Percentiles rank a stretch among this genome's conserved stretches.
phyloP scores from a whole-genome alignment of 306 rosid genomes.

The Hippophae rhamnoides region DNA sequence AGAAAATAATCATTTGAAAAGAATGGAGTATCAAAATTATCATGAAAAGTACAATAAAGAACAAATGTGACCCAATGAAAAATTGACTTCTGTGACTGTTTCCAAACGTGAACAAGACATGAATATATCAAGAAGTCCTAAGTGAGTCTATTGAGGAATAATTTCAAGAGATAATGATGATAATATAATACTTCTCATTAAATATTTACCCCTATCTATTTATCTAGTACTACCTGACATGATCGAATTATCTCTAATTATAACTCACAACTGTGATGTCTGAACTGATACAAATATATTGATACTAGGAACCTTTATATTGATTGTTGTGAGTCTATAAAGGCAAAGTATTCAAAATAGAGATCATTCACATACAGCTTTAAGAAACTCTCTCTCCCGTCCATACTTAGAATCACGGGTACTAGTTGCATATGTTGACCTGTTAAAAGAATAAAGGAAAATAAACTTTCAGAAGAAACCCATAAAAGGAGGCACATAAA shows the following conservation, averaged over 20 bases:
- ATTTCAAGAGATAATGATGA: background rate
- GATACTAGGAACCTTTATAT: background rate
- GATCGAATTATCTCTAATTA: background rate
- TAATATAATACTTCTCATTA: background rate
- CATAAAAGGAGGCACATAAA: background rate
- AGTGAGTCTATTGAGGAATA: background rate
- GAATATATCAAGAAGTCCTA: background rate
- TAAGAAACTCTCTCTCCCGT: constrained; percentile 89
- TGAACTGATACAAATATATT: background rate
- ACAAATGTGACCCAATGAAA: background rate
- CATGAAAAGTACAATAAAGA: background rate
- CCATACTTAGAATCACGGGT: constrained; percentile 75
- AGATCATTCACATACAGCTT: constrained; percentile 53
- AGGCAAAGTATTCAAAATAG: constrained; percentile 2
- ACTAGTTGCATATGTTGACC: constrained; percentile 94
- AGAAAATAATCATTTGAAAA: too few relatives aligned
- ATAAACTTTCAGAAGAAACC: constrained; percentile 7
- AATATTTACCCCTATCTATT: background rate
- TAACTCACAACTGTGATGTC: background rate
- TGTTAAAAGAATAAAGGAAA: constrained; percentile 16
- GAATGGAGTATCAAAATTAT: too few relatives aligned
- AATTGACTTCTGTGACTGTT: background rate
- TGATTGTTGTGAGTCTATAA: background rate
- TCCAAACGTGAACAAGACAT: background rate
- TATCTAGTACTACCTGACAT: background rate